A percentile compares a stretch with the other conserved stretches of the same genome.
Conservation (phyloP, 352 stramenopile genomes). For the Pythium graminicola region DNA sequence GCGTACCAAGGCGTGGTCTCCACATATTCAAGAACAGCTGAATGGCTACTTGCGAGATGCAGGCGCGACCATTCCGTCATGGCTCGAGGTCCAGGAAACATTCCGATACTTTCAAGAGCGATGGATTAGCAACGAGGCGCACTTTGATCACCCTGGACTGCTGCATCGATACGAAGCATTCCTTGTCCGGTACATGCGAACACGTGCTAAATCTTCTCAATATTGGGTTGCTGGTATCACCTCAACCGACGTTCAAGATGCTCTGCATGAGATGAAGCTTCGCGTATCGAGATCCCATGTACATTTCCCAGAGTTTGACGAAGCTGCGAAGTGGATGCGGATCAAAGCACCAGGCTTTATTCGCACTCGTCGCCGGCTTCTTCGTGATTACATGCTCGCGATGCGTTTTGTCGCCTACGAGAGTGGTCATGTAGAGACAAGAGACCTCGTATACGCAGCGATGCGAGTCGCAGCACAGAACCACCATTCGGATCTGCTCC, state of each 20-base stretch:
- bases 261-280: conserved; percentile 40
- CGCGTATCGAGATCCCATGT: conserved; percentile 37
- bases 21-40: conserved; percentile 41
- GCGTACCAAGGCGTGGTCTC: conserved; percentile 23
- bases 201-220: conserved; percentile 16
- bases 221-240: conserved; percentile 18
- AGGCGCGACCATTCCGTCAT: conserved; percentile 40
- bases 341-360: conserved; percentile 29
- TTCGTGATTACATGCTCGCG: conserved; percentile 40
- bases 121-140: conserved; percentile 28
- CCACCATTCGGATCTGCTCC: conserved; percentile 29
- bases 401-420: conserved; percentile 35
- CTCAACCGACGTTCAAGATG: conserved; percentile 17
- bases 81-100: conserved; percentile 30
- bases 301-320: conserved; percentile 35
- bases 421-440: conserved; percentile 35
- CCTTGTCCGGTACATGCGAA: conserved; percentile 36
- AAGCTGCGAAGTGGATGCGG: conserved; percentile 34
- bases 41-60: conserved; percentile 29
- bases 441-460: conserved; percentile 36
- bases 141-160: conserved; percentile 35
- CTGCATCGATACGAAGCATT: conserved; percentile 58
- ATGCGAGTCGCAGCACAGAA: conserved; percentile 38
- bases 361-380: conserved; percentile 32
- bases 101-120: conserved; percentile 35